These are phyloP conservation scores for Fusarium sp. DNA, from an alignment of 2,329 filamentous ascomycete species.

Conservation along the genomic window DNA sequence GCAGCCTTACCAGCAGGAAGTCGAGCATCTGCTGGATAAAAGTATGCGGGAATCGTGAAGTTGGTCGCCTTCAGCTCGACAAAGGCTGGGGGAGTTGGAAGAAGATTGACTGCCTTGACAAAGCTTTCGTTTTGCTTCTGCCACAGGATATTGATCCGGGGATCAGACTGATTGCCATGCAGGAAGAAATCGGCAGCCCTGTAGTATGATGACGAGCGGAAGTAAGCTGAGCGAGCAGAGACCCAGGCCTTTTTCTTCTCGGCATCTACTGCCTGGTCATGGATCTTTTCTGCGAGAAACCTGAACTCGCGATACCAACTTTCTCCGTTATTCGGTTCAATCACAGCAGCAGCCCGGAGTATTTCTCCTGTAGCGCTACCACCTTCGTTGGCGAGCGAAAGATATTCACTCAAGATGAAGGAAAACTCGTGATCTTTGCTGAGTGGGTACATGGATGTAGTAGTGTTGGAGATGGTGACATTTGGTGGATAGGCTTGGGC, in stretches of 20 bases:
- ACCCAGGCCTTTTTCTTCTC: conserved; percentile 17
- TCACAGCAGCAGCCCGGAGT: conserved; percentile 23
- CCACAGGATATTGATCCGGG: conserved; percentile 57
- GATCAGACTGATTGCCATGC: conserved; percentile 56
- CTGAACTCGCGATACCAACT: conserved; percentile 18
- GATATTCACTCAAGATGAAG: conserved; percentile 33
- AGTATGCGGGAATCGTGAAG: conserved; percentile 55
- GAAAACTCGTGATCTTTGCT: conserved; percentile 31
- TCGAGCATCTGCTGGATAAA: conserved; percentile 40
- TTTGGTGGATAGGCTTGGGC: conserved; percentile 2
- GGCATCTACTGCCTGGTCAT: background rate
- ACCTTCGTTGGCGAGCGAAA: conserved; percentile 31
- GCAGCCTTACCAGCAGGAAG: conserved; percentile 1
- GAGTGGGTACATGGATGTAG: conserved; percentile 29
- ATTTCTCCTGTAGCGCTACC: conserved; percentile 29
- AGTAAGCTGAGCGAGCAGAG: conserved; percentile 47
- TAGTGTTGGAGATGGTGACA: conserved; percentile 18
- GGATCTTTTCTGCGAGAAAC: conserved; percentile 10
- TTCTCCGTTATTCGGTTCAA: conserved; percentile 16
- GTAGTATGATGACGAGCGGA: conserved; percentile 59
- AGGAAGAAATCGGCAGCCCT: conserved; percentile 59
- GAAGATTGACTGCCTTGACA: conserved; percentile 53
- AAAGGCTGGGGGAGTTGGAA: conserved; percentile 54
- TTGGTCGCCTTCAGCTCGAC: conserved; percentile 47
- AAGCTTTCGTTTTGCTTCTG: conserved; percentile 54